phyloP scores from a whole-genome alignment of 768 basidiomycete species.

The Stropharia rugosoannulata region DNA sequence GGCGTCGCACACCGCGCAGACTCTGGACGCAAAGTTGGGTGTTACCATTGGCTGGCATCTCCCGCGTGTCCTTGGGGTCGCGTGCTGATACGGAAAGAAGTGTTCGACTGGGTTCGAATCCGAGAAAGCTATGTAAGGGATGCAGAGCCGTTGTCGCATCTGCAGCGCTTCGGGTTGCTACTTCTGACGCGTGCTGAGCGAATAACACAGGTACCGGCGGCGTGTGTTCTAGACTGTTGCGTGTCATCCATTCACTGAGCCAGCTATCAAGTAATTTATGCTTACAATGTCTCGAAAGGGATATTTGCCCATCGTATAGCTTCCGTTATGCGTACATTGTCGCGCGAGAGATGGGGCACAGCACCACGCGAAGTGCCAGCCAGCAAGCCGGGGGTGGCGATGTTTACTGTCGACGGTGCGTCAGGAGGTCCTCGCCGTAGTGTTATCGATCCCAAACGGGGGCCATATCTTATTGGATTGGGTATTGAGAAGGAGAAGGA shows the following conservation, averaged over 20 bases:
- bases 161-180: too few relatives aligned
- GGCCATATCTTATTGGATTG: conserved; percentile 24
- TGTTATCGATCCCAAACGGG: conserved; percentile 32
- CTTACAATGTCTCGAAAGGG: conserved; percentile 84
- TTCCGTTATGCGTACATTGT: conserved; percentile 45
- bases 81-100: conserved; percentile 61
- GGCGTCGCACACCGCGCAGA: conserved; percentile 71
- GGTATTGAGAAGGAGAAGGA: conserved; percentile 11
- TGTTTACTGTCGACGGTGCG: conserved; percentile 24
- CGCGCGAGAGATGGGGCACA: conserved; percentile 71
- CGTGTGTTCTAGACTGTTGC: conserved; percentile 54
- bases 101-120: conserved; percentile 46
- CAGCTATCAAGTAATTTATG: conserved; percentile 9
- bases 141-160: conserved; percentile 29
- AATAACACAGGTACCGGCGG: conserved; percentile 70
- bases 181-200: not conserved
- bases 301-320: conserved; percentile 66
- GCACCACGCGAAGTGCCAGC: conserved; percentile 70
- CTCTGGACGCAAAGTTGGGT: conserved; percentile 54
- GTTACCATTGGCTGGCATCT: conserved; percentile 75
- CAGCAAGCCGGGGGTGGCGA: conserved; percentile 63
- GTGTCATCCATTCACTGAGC: not conserved
- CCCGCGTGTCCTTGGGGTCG: conserved; percentile 61
- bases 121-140: conserved; percentile 68
- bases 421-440: conserved; percentile 12